Percentiles rank a stretch among this genome's conserved stretches.
Conservation (phyloP, 805 yeast genomes). For the Yamadazyma tumulicola region DNA sequence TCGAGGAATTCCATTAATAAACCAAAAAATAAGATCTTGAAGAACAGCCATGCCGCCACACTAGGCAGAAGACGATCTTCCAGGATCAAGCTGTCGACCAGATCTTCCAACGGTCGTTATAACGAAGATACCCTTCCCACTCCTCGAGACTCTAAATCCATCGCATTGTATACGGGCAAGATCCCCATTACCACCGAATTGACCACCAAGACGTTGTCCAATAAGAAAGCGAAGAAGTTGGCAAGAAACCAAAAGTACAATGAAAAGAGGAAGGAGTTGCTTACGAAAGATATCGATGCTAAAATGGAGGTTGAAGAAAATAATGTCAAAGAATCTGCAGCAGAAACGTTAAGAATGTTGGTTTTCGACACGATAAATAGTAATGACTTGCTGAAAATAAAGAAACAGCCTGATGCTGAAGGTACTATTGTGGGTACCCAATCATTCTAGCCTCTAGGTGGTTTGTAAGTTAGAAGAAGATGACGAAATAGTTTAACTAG, state of each 20-base stretch:
- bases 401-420: conserved; percentile 46
- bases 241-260: conserved; percentile 76
- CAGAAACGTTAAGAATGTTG: conserved; percentile 55
- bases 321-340: conserved; percentile 17
- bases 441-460: conserved; percentile 45
- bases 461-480: no score
- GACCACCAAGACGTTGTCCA: conserved; percentile 65
- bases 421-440: conserved; percentile 88
- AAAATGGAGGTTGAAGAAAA: conserved; percentile 49
- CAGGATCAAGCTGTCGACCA: conserved; percentile 43
- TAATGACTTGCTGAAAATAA: no score
- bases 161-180: conserved; percentile 43
- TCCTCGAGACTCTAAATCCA: conserved; percentile 43
- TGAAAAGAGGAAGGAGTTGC: conserved; percentile 49
- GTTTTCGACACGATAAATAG: conserved; percentile 73
- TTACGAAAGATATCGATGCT: conserved; percentile 46
- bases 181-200: conserved; percentile 23
- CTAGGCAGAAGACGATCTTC: conserved; percentile 55
- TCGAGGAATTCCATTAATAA: conserved; percentile 78
- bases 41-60: conserved; percentile 47
- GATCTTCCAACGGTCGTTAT: conserved; percentile 41
- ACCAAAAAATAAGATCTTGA: conserved; percentile 59
- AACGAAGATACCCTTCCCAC: conserved; percentile 34
- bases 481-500: no score
- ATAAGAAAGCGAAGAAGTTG: conserved; percentile 73